Evolutionary conservation across 1,139 yeast genomes (phyloP), one percentile per base, ranked within the genome.

Genomic region (Lodderomyces margitis): DNA sequence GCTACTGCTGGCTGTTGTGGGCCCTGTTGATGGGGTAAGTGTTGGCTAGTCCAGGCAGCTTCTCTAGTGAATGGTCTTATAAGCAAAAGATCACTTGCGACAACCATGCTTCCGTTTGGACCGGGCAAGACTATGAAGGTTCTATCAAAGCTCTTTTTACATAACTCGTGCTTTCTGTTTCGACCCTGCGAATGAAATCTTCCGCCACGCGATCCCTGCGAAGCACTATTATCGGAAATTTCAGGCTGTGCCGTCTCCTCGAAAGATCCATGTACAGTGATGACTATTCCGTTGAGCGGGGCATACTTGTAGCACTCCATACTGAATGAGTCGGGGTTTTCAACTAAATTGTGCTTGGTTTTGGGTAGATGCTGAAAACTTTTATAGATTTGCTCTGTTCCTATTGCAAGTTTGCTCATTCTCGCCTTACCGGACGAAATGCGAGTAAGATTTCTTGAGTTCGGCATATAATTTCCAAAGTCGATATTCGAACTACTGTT

Each of bases 81-180:
- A 6, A 81, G 72, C 42, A 91, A 68, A 56, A 86, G 62, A 61
- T 92, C 98, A 38, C 95, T 83, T 11, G 96, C 96, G 25, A 92
- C 81, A 16, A 91, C 71, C 72, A 87, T 81, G 34, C 79, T 67
- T 4, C 87, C 88, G 48, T 74, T 73, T 14, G 82, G 78, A 2
- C 81, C 83, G 1, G 92, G 94, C 4, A 87, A 80, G 23, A 88
- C 78, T n/a, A 87, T 71, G 59, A 92, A 82, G 0, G 84, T 75
- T 57, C 98, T 75, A 61, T 92, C 98, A 61, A 92, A 92, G n/a
- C 92, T 79, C 57, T 92, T 83, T 48, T 71, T 70, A 21, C 78
- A 66, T 36, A 84, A 64, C n/a, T 74, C 61, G 27, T 72, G 63
- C 40, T 70, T 68, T 41, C 66, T 65, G 23, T 56, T 61, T 44